phyloP scores from a whole-genome alignment of 2,329 filamentous ascomycete genomes.

The Hymenoscyphus fraxineus region DNA sequence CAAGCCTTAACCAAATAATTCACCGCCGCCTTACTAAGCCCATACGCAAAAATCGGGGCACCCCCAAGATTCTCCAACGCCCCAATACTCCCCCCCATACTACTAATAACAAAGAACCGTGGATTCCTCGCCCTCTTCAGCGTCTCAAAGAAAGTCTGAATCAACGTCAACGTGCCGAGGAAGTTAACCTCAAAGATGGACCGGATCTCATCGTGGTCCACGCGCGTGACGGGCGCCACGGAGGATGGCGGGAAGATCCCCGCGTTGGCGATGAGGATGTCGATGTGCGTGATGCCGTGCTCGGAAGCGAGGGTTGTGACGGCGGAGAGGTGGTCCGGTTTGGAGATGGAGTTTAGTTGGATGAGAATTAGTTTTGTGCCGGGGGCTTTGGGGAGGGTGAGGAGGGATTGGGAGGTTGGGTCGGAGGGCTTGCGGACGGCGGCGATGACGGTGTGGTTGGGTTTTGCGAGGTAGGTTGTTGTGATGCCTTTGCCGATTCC shows the following conservation, averaged over 20 bases:
- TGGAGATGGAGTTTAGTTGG: constrained; percentile 41
- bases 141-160: constrained; percentile 42
- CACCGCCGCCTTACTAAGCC: constrained; percentile 37
- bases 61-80: constrained; percentile 6
- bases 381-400: constrained; percentile 28
- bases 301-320: constrained; percentile 34
- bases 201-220: constrained; percentile 37
- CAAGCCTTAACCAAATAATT: constrained; percentile 36
- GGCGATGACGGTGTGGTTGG: constrained; percentile 40
- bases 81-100: constrained; percentile 22
- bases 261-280: constrained; percentile 51
- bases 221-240: constrained; percentile 35
- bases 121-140: constrained; percentile 36
- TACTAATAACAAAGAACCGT: constrained; percentile 39
- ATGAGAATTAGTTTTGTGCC: constrained; percentile 38
- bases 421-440: constrained; percentile 34
- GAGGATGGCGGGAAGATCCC: constrained; percentile 33
- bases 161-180: constrained; percentile 40
- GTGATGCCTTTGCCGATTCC: constrained; percentile 29
- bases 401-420: constrained; percentile 29
- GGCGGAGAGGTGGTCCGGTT: constrained; percentile 37
- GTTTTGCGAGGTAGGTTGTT: constrained; percentile 34
- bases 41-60: constrained; percentile 37
- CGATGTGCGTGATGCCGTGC: constrained; percentile 40
- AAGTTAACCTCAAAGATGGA: constrained; percentile 43